Evolutionary conservation across 225 moss, liverwort and hornwort genomes (phyloP), one percentile per base, ranked within the genome.

Genomic region (Marchantia polymorpha): DNA sequence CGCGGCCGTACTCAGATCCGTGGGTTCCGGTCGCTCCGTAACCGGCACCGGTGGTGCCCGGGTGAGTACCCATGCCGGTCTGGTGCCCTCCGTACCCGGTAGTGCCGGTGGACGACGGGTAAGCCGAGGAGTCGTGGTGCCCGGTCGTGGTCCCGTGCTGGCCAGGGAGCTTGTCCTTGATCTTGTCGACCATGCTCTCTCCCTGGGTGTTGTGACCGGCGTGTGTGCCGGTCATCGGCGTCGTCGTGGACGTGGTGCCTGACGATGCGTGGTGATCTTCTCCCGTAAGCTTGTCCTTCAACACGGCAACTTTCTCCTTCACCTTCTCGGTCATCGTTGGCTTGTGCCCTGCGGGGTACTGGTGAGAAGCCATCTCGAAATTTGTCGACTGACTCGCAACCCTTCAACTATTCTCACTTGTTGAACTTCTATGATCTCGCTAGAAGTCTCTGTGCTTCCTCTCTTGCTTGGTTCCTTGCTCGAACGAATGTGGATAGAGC

Each of bases 271-370:
- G 78, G 53, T 69, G 29, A 0, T 66, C 26, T 17, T 53, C 27
- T 53, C 78, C 78, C 4, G 78, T 52, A 19, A 70, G 31, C 68
- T 79, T 79, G 15, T 68, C 78, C 55, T 79, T 79, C 68, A 79
- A 16, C 11, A 7, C 78, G 0, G 69, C 26, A 0, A 69, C 53
- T 53, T 52, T 69, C 8, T 20, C 69, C 78, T 79, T 69, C 78
- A 69, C 68, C 30, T 79, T 79, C 51, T 79, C 78, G 11, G 78
- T 55, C 69, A 79, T 79, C 13, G 77, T 77, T 31, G 77, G 77
- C 50, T 77, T 64, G 77, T 77, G 77, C 9, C 64, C 77, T 2
- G 47, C 60, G 8, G 76, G 76, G 29, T 20, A 61, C 46, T 76
- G 46, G 25, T 73, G 53, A 25, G 76, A 76, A 12, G 76, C 76